Percentiles rank a stretch among this genome's conserved stretches.
phyloP scores from a whole-genome alignment of 495 filamentous ascomycete species.

The Terfezia boudieri region DNA sequence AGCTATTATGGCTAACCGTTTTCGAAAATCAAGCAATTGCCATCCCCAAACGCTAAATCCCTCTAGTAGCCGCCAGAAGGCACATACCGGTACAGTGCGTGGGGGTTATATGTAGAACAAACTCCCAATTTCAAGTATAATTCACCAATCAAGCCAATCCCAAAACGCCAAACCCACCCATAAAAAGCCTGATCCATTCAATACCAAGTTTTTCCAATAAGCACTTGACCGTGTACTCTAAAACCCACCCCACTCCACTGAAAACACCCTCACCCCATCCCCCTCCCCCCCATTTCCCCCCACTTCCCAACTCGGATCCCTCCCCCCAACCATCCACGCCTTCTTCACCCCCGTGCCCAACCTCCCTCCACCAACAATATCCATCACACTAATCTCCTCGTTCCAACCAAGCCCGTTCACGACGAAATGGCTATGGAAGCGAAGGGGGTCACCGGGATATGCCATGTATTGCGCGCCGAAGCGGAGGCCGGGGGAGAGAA shows the following conservation, averaged over 20 bases:
- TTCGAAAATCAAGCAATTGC: too few relatives aligned
- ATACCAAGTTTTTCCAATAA: too few relatives aligned
- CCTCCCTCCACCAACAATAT: constrained; percentile 64
- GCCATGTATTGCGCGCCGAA: constrained; percentile 88
- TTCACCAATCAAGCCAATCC: too few relatives aligned
- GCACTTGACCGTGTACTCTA: constrained; percentile 17
- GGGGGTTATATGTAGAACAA: too few relatives aligned
- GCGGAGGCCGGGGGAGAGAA: constrained; percentile 69
- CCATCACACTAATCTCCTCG: constrained; percentile 58
- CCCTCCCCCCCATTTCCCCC: constrained; percentile 13
- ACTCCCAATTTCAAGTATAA: too few relatives aligned
- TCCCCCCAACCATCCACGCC: constrained; percentile 66
- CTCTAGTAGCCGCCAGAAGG: too few relatives aligned
- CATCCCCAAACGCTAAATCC: too few relatives aligned
- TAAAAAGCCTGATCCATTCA: too few relatives aligned
- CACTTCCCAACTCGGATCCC: constrained; percentile 9
- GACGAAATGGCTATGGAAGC: constrained; percentile 87
- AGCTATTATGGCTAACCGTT: too few relatives aligned
- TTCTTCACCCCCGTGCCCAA: constrained; percentile 93
- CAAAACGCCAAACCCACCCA: too few relatives aligned
- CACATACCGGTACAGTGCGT: too few relatives aligned
- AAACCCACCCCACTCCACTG: constrained; percentile 71
- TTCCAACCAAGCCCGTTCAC: constrained; percentile 62
- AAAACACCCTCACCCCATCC: constrained; percentile 39
- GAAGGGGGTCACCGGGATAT: constrained; percentile 82